Base-by-base conservation (phyloP, 371 early-diverging fungal species). In the Mucor saturninus region DNA sequence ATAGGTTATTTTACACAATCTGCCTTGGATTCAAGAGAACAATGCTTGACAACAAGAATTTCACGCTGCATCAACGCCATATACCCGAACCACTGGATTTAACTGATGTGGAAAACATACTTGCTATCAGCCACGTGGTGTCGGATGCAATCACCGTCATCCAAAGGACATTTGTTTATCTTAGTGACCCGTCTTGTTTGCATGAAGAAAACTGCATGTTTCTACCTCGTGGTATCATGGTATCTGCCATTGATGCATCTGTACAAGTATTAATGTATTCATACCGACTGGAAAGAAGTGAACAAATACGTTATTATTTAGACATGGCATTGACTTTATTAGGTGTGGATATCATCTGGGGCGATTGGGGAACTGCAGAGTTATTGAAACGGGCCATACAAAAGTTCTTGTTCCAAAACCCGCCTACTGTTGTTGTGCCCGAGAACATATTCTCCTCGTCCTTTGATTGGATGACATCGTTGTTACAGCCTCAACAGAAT, bases 241-340 rank as follows among this genome's bases (percentile, higher is more conserved):
- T 63, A 4, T 59, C 59, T 28, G 38, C 56, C 29, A 7, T 68
- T 26, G 64, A 68, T 52, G 46, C 60, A 30, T 51, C 55, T 5
- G 31, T 52, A 4, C 64, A 59, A 21, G 46, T 68, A 7, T 31
- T 64, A 35, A 68, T 68, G 68, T 60, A 68, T 39, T 29, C 56
- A 7, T 64, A 64, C 31, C 49, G 35, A 43, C 15, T 64, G 7
- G 63, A 63, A 38, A 32, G 13, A 11, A 54, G 51, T 1, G n/a
- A 51, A 9, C 10, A 38, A 2, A 28, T 52, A 29, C 54, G 64
- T 31, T 37, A 68, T 26, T 51, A 68, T 31, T 29, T 68, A 28
- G 61, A 64, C 11, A 29, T 56, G 38, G 45, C 54, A 30, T 40
- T 55, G 29, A 39, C 10, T 2, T 51, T 68, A 13, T 38, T 64